Evolutionary conservation across 2,329 filamentous ascomycete genomes (phyloP).

Genomic region (Claviceps pusilla): DNA sequence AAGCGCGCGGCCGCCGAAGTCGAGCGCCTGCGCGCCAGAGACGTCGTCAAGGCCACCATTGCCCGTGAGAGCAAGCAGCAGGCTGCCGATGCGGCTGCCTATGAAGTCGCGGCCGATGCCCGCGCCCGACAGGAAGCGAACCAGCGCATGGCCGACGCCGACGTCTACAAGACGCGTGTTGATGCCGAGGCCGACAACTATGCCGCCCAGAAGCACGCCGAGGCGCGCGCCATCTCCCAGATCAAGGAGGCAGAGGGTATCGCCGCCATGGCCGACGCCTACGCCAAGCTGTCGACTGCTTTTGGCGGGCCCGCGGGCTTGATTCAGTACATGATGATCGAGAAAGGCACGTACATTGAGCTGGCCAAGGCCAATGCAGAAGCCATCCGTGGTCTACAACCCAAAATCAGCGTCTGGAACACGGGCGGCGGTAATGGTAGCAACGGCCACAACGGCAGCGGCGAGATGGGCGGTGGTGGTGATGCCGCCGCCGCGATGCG

Average conservation of each 20-base stretch:
- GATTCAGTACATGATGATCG: conserved; percentile 77
- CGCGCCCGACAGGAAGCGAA: conserved; percentile 37
- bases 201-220: conserved; percentile 33
- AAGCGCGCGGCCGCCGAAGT: conserved; percentile 68
- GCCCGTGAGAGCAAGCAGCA: conserved; percentile 53
- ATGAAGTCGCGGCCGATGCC: conserved; percentile 49
- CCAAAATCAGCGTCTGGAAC: conserved; percentile 87
- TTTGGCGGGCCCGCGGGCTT: conserved; percentile 67
- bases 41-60: conserved; percentile 66
- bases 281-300: conserved; percentile 53
- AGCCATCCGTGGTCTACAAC: conserved; percentile 62
- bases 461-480: conserved; percentile 24
- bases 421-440: conserved; percentile 30
- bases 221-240: conserved; percentile 43
- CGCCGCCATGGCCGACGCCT: conserved; percentile 65
- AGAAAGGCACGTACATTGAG: conserved; percentile 62
- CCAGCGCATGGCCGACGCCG: conserved; percentile 37
- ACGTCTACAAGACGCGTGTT: conserved; percentile 33
- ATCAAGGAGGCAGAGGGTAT: conserved; percentile 67
- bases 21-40: conserved; percentile 60
- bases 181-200: conserved; percentile 27
- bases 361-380: conserved; percentile 64
- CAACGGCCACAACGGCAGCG: conserved; percentile 25
- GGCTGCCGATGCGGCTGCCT: conserved; percentile 49
- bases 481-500: conserved; percentile 48